phyloP scores from a whole-genome alignment of 2,329 filamentous ascomycete genomes.

The Cercospora brassicicola region DNA sequence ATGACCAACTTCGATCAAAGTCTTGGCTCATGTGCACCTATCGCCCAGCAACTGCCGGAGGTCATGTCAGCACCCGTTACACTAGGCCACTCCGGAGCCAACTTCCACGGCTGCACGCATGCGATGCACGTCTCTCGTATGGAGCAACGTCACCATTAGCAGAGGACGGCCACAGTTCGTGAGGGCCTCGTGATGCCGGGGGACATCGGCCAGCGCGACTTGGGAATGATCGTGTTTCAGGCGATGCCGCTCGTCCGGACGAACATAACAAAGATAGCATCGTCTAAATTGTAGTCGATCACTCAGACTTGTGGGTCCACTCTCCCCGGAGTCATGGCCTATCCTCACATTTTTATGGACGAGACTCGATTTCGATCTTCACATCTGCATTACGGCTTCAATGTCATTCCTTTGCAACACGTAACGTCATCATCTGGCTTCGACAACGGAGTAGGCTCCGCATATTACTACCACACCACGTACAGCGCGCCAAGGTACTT shows the following conservation, averaged over 20 bases:
- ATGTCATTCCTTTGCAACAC: background rate
- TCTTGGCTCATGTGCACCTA: slow-evolving; percentile 12
- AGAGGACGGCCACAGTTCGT: background rate
- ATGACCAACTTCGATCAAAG: background rate
- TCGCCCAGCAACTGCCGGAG: background rate
- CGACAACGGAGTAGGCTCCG: slow-evolving; percentile 1
- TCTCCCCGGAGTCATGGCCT: background rate
- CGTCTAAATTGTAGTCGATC: background rate
- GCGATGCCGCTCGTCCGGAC: background rate
- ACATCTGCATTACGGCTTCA: slow-evolving; percentile 4
- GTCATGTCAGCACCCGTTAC: slow-evolving; percentile 5
- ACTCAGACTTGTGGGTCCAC: background rate
- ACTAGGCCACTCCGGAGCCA: background rate
- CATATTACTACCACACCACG: background rate
- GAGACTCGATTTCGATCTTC: slow-evolving; percentile 1
- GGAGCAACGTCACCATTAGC: slow-evolving; percentile 1
- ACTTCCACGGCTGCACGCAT: background rate
- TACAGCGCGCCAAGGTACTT: background rate
- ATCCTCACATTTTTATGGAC: slow-evolving; percentile 5
- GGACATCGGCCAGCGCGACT: background rate
- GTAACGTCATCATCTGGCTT: slow-evolving; percentile 10
- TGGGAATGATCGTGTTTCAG: background rate
- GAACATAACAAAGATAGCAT: background rate
- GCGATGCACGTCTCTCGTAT: background rate
- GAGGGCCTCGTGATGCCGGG: slow-evolving; percentile 2